phyloP scores from a whole-genome alignment of 345 rosid species.

The Salix exigua region DNA sequence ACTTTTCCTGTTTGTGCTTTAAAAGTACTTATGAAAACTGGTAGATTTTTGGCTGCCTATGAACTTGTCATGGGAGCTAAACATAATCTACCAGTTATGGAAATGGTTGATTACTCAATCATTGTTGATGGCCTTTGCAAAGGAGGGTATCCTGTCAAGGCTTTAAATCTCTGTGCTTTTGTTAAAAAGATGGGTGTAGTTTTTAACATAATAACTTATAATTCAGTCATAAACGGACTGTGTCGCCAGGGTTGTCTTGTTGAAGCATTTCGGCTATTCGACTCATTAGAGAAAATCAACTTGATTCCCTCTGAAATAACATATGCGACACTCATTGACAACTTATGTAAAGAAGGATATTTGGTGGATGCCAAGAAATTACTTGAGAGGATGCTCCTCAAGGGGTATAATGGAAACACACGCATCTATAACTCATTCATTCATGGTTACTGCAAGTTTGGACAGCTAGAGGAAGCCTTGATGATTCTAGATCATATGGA shows the following conservation, averaged over 20 bases:
- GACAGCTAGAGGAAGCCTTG: conserved; percentile 58
- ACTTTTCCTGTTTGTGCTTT: conserved; percentile 39
- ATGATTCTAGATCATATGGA: conserved; percentile 43
- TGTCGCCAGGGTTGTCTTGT: conserved; percentile 73
- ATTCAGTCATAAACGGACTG: conserved; percentile 62
- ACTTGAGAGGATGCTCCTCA: conserved; percentile 52
- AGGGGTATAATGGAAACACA: conserved; percentile 42
- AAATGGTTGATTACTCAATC: conserved; percentile 57
- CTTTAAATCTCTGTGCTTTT: conserved; percentile 59
- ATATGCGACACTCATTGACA: conserved; percentile 58
- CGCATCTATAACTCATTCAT: conserved; percentile 64
- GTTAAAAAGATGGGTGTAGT: conserved; percentile 45
- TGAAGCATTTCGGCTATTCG: conserved; percentile 86
- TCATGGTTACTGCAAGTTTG: conserved; percentile 58
- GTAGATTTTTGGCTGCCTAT: conserved; percentile 61
- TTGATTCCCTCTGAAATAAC: conserved; percentile 60
- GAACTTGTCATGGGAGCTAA: conserved; percentile 42
- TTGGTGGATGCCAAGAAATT: conserved; percentile 58
- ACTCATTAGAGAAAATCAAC: conserved; percentile 60
- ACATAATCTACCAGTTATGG: conserved; percentile 43
- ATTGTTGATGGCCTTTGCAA: conserved; percentile 69
- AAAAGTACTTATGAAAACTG: conserved; percentile 40
- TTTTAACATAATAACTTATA: conserved; percentile 62
- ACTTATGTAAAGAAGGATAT: conserved; percentile 62
- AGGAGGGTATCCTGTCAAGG: conserved; percentile 54